These are phyloP conservation scores for Lupinus albus DNA, from an alignment of 306 rosid species.

Conservation along the genomic window DNA sequence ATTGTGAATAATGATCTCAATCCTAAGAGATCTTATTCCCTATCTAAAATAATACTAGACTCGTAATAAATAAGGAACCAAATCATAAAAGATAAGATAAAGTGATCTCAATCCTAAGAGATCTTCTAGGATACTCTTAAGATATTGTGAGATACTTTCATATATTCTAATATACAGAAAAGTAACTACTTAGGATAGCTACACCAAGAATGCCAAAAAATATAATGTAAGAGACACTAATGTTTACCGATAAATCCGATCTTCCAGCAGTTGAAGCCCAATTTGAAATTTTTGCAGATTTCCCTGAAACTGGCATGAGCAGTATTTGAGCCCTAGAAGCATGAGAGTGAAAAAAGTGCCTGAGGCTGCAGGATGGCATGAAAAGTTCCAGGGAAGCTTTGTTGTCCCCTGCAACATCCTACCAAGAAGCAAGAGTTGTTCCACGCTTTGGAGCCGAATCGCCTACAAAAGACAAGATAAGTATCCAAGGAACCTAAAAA, in stretches of 20 bases:
- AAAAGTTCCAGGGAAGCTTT: slow-evolving; percentile 83
- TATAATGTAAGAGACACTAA: slow-evolving; percentile 33
- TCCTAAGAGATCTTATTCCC: too few species aligned
- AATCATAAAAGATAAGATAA: too few species aligned
- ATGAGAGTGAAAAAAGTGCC: slow-evolving; percentile 93
- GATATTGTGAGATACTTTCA: too few species aligned
- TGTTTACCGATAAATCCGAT: slow-evolving; percentile 78
- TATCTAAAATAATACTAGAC: too few species aligned
- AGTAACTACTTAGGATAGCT: slow-evolving; percentile 9
- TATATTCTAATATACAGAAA: too few species aligned
- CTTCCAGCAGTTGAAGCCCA: slow-evolving; percentile 95
- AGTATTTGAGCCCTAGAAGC: slow-evolving; percentile 97
- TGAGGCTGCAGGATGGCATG: slow-evolving; percentile 94
- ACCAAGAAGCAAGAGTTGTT: slow-evolving; percentile 95
- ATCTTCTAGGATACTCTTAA: too few species aligned
- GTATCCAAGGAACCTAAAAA: slow-evolving; percentile 25
- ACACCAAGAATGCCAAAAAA: slow-evolving; percentile 39
- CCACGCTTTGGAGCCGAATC: slow-evolving; percentile 90
- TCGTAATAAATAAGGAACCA: too few species aligned
- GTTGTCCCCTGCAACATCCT: slow-evolving; percentile 95
- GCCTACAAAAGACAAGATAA: slow-evolving; percentile 58
- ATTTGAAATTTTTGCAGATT: slow-evolving; percentile 78
- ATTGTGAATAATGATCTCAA: too few species aligned
- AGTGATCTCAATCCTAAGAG: too few species aligned
- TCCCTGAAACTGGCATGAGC: slow-evolving; percentile 90